These are phyloP conservation scores for Staphylotrichum longicolle DNA, from an alignment of 495 filamentous ascomycete genomes.

Conservation along the genomic window DNA sequence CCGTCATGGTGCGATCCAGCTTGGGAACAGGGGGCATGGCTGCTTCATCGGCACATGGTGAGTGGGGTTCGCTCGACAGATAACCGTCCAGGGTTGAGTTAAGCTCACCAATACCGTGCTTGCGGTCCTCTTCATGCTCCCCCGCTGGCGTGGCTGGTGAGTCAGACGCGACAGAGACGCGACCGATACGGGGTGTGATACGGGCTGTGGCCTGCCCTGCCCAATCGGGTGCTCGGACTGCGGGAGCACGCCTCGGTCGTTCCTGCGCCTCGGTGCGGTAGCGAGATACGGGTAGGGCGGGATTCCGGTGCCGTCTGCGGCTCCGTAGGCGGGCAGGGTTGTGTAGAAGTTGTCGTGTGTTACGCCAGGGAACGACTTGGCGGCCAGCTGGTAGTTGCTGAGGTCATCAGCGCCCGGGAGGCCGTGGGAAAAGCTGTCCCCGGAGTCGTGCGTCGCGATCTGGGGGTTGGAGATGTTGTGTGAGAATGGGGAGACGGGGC, in stretches of 20 bases:
- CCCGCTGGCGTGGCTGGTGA: conserved; percentile 55
- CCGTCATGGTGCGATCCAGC: conserved; percentile 80
- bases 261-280: conserved; percentile 34
- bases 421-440: conserved; percentile 39
- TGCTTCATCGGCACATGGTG: conserved; percentile 44
- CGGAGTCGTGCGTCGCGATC: conserved; percentile 48
- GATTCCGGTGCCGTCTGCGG: conserved; percentile 23
- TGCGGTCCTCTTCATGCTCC: conserved; percentile 48
- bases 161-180: conserved; percentile 51
- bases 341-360: conserved; percentile 38
- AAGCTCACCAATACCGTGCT: conserved; percentile 48
- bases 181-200: conserved; percentile 48
- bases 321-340: conserved; percentile 30
- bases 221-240: conserved; percentile 39
- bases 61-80: conserved; percentile 48
- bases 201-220: conserved; percentile 39
- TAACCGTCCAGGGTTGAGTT: conserved; percentile 44
- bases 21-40: conserved; percentile 63
- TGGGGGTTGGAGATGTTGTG: conserved; percentile 52
- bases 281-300: conserved; percentile 31
- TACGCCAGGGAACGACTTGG: conserved; percentile 35
- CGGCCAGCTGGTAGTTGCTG: conserved; percentile 42
- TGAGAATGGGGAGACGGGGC: conserved; percentile 54
- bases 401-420: conserved; percentile 37
- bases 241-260: conserved; percentile 39